Evolutionary conservation across 164 flowering plant genomes (phyloP).

Genomic region (Protea cynaroides): DNA sequence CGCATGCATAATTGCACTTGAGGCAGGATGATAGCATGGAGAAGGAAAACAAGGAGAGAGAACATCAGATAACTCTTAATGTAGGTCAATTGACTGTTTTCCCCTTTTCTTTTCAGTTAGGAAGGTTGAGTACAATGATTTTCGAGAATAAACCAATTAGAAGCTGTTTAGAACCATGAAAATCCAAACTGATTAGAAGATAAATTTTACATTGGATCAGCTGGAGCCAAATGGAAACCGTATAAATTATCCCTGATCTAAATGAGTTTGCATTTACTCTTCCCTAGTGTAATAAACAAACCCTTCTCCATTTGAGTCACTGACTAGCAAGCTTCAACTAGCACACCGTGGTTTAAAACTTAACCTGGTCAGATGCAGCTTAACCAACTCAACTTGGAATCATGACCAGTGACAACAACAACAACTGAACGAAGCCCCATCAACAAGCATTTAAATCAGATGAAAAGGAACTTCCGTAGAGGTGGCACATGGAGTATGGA

Average conservation of each 20-base stretch:
- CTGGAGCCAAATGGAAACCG: neutral
- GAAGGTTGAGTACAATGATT: neutral
- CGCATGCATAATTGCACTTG: conserved; percentile 1
- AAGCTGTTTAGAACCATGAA: no score
- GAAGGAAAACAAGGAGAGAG: conserved; percentile 1
- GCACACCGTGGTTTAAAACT: no score
- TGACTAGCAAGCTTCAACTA: no score
- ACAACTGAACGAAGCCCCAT: no score
- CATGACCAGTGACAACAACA: no score
- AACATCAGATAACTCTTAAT: neutral
- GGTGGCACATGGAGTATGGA: no score
- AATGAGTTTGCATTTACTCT: neutral
- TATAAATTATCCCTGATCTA: neutral
- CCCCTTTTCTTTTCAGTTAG: neutral
- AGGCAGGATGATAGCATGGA: neutral
- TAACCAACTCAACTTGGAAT: no score
- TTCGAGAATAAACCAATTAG: neutral
- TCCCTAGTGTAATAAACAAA: no score
- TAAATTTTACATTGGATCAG: neutral
- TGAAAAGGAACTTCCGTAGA: no score
- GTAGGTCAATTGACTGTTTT: neutral
- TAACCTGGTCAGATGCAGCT: no score
- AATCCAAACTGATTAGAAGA: no score
- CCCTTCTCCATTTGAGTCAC: neutral
- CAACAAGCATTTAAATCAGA: no score